Evolutionary conservation across 441 rosid genomes (phyloP), one percentile per base, ranked within the genome.

Genomic region (Croton laevigatus): DNA sequence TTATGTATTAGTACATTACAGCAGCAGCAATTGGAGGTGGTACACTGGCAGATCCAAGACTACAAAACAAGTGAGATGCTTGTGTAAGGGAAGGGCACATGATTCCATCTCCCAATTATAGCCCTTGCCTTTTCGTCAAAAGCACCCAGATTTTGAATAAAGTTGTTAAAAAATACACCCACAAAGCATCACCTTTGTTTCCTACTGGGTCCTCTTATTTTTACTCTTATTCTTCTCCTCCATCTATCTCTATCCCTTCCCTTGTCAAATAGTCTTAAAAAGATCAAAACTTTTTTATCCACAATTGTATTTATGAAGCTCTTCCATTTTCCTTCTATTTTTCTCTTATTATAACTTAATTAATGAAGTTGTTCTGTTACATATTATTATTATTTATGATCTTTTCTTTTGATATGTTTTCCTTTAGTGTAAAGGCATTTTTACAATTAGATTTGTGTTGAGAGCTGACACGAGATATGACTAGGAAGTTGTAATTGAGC

Each of bases 81-180:
- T 19, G 34, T 72, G 79, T 62, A 60, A 62, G 32, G 32, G 32
- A 27, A 27, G 32, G 79, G 80, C 73, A 76, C 77, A 75, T 73
- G 81, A 81, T 81, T 76, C 80, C 75, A 62, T 52, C 64, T 71
- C 69, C 38, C 3, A 42, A 38, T 68, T 49, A 20, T 23, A 68
- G 59, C 72, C 74, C 74, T 22, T 14, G 4, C 61, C 80, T 74
- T 81, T 80, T 72, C 44, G 81, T 74, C 66, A 67, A 85, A 83
- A 85, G 84, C 73, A 48, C 63, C 53, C 54, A 51, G 79, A 72
- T 81, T 84, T 82, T 83, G 67, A 82, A 80, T 81, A 79, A 85
- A 85, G 87, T 72, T 57, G 0, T 6, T 17, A 13, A 3, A 36
- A 37, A 48, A 20, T 14, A 17, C 52, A 16, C 22, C 71, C 40